Evolutionary conservation across 306 rosid species (phyloP).

Genomic region (Castanea mollissima): DNA sequence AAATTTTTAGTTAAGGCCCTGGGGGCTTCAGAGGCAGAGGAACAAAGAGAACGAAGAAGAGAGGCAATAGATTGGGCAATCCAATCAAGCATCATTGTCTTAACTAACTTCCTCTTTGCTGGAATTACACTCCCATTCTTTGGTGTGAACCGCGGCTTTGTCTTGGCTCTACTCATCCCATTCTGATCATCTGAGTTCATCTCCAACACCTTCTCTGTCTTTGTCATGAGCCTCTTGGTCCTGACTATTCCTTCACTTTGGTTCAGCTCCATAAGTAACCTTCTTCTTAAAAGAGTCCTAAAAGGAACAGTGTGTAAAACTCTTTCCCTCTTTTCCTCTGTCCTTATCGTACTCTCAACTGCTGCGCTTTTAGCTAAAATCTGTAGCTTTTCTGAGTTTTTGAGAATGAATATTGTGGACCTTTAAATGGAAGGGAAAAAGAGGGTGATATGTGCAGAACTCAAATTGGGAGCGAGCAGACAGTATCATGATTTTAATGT

Average conservation of each 20-base stretch:
- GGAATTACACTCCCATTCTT: constrained; percentile 21
- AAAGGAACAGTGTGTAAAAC: background rate
- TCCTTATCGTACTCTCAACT: background rate
- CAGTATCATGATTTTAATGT: background rate
- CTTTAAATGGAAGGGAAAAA: too few species aligned
- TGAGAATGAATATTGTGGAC: too few species aligned
- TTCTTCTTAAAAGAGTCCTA: background rate
- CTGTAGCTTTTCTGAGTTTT: too few species aligned
- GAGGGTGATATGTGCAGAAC: too few species aligned
- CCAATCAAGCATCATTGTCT: constrained; percentile 13
- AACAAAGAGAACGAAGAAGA: background rate
- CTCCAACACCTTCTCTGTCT: background rate
- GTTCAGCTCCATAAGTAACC: background rate
- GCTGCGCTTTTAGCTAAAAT: background rate
- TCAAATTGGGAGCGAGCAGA: too few species aligned
- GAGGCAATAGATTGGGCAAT: background rate
- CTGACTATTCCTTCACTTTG: background rate
- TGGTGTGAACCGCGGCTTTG: background rate
- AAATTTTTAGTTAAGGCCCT: background rate
- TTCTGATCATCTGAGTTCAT: background rate
- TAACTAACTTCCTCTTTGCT: constrained; percentile 12
- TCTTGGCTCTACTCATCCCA: background rate
- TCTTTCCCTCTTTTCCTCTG: background rate
- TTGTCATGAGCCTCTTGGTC: background rate
- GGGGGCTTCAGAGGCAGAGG: background rate